phyloP scores from a whole-genome alignment of 2,329 filamentous ascomycete genomes.

The Trichoderma guizhouense region DNA sequence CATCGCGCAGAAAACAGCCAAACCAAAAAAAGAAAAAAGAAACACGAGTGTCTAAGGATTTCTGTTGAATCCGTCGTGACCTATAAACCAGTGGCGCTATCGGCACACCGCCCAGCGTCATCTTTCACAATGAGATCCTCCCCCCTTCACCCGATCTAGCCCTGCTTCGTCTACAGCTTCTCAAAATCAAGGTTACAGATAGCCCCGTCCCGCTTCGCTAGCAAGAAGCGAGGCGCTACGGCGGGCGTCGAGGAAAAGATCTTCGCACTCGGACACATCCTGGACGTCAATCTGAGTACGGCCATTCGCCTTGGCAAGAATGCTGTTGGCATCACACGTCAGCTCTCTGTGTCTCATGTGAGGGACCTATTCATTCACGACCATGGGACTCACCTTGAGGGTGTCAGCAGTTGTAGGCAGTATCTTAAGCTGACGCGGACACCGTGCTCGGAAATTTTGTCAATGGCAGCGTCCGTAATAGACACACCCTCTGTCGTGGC shows the following conservation, averaged over 20 bases:
- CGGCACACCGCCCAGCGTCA: slow-evolving; percentile 15
- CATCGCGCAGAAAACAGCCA: slow-evolving; percentile 5
- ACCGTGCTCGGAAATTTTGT: slow-evolving; percentile 82
- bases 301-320: slow-evolving; percentile 82
- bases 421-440: slow-evolving; percentile 88
- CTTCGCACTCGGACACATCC: slow-evolving; percentile 78
- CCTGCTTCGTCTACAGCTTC: slow-evolving; percentile 2
- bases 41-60: neutral
- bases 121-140: slow-evolving; percentile 8
- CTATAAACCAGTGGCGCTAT: slow-evolving; percentile 9
- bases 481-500: slow-evolving; percentile 76
- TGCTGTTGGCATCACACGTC: slow-evolving; percentile 49
- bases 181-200: slow-evolving; percentile 50
- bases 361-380: slow-evolving; percentile 7
- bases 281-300: slow-evolving; percentile 71
- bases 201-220: slow-evolving; percentile 60
- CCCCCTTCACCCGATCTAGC: slow-evolving; percentile 1
- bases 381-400: slow-evolving; percentile 59
- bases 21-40: neutral
- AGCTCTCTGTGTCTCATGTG: slow-evolving; percentile 33
- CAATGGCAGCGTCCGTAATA: slow-evolving; percentile 77
- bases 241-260: slow-evolving; percentile 78
- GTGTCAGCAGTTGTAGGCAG: slow-evolving; percentile 85
- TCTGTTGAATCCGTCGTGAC: slow-evolving; percentile 12
- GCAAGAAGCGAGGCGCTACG: slow-evolving; percentile 69